Evolutionary conservation across 495 filamentous ascomycete genomes (phyloP).

Genomic region (Trichocladium uniseriatum): DNA sequence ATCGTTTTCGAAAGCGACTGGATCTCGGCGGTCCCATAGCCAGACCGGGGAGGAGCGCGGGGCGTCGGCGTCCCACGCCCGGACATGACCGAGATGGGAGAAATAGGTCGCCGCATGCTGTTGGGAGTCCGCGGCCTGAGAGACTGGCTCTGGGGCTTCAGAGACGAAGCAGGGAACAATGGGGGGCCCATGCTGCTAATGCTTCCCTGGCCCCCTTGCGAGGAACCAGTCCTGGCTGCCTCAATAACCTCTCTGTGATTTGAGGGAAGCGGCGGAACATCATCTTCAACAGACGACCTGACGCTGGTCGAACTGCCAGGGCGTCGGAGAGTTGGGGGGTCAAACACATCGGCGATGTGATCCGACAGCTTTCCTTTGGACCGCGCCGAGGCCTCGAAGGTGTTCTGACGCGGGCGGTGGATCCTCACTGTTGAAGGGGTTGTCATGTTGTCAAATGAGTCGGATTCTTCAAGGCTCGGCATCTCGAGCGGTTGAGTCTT

Average conservation of each 20-base stretch:
- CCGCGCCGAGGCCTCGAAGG: constrained; percentile 29
- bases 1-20: constrained; percentile 33
- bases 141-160: constrained; percentile 35
- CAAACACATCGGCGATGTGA: constrained; percentile 11
- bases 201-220: constrained; percentile 36
- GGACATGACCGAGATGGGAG: constrained; percentile 26
- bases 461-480: constrained; percentile 16
- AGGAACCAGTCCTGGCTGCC: constrained; percentile 52
- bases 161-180: constrained; percentile 69
- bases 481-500: constrained; percentile 25
- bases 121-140: constrained; percentile 66
- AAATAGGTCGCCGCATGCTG: constrained; percentile 27
- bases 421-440: constrained; percentile 28
- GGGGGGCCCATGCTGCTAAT: constrained; percentile 75
- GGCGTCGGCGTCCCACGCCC: constrained; percentile 34
- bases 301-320: constrained; percentile 65
- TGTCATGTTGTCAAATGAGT: constrained; percentile 20
- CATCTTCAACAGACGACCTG: constrained; percentile 19
- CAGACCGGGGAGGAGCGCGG: constrained; percentile 22
- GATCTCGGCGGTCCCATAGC: constrained; percentile 30
- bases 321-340: constrained; percentile 31
- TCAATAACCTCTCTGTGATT: constrained; percentile 81
- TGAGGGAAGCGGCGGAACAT: constrained; percentile 61
- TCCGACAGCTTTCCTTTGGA: constrained; percentile 28
- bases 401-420: constrained; percentile 31